Percentiles rank a stretch among this genome's conserved stretches.
These are phyloP conservation scores for Tagetes erecta DNA, from an alignment of 129 eudicot species.

Conservation along the genomic window DNA sequence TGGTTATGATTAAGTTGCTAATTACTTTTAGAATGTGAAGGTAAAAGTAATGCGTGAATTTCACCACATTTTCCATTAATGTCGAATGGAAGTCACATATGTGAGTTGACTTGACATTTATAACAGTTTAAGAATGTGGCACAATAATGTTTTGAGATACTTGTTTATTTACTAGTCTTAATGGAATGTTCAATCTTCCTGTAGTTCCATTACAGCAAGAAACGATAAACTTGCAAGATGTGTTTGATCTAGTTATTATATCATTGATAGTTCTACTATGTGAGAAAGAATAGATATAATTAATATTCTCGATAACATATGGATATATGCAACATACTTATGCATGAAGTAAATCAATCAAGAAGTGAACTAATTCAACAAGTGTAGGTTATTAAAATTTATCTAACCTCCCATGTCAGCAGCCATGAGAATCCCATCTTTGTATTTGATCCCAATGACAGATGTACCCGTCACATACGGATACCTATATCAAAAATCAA, in stretches of 20 bases:
- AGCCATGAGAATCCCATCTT: constrained; percentile 88
- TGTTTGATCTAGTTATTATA: background rate
- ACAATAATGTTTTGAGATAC: background rate
- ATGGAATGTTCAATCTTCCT: background rate
- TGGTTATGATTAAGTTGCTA: background rate
- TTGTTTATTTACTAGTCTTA: background rate
- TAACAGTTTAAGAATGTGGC: background rate
- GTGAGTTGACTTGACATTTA: background rate
- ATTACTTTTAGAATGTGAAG: too few relatives aligned
- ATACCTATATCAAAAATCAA: constrained; percentile 38
- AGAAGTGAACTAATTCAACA: background rate
- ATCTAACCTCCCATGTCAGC: constrained; percentile 92
- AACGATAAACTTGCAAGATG: background rate
- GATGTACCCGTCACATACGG: constrained; percentile 84
- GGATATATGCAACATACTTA: background rate
- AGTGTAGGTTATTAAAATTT: background rate
- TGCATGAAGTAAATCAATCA: background rate
- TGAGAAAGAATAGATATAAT: background rate
- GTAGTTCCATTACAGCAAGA: background rate
- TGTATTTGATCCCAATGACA: constrained; percentile 74
- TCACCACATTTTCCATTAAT: background rate
- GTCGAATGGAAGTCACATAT: background rate
- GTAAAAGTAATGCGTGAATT: background rate
- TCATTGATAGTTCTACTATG: background rate
- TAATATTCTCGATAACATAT: background rate